Percentiles rank a stretch among this genome's conserved stretches.
Conservation (phyloP, 352 stramenopile species). For the Thalassiosira mediterranea region DNA sequence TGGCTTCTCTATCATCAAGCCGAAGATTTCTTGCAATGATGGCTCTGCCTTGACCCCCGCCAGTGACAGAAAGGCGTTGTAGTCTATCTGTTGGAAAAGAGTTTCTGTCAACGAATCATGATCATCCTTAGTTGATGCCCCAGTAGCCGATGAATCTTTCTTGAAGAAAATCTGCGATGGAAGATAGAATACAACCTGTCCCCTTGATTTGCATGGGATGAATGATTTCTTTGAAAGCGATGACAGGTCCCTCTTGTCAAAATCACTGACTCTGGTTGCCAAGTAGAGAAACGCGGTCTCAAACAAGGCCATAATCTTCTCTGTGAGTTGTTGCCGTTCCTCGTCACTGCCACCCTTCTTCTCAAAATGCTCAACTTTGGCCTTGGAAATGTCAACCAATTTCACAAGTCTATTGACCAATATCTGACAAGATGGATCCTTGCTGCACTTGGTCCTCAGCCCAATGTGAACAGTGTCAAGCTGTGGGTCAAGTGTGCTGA, state of each 20-base stretch:
- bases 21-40: slow-evolving; percentile 51
- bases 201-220: slow-evolving; percentile 59
- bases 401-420: slow-evolving; percentile 62
- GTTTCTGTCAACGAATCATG: slow-evolving; percentile 55
- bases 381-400: slow-evolving; percentile 52
- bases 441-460: slow-evolving; percentile 52
- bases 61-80: slow-evolving; percentile 73
- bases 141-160: no score
- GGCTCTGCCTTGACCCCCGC: slow-evolving; percentile 58
- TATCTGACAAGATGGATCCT: slow-evolving; percentile 51
- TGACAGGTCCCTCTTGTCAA: slow-evolving; percentile 43
- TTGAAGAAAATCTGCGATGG: slow-evolving; percentile 72
- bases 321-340: slow-evolving; percentile 26
- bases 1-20: slow-evolving; percentile 58
- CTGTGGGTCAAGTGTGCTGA: slow-evolving; percentile 60
- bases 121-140: no score
- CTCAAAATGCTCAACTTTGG: slow-evolving; percentile 34
- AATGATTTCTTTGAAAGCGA: slow-evolving; percentile 52
- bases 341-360: slow-evolving; percentile 18
- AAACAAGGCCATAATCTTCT: slow-evolving; percentile 59
- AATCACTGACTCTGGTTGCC: slow-evolving; percentile 58
- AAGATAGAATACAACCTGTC: slow-evolving; percentile 55
- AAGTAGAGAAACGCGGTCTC: slow-evolving; percentile 72
- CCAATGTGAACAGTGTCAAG: slow-evolving; percentile 52
- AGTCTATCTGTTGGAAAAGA: slow-evolving; percentile 74